These are phyloP conservation scores for Mimosa bimucronata DNA, from an alignment of 306 rosid genomes.

Conservation along the genomic window DNA sequence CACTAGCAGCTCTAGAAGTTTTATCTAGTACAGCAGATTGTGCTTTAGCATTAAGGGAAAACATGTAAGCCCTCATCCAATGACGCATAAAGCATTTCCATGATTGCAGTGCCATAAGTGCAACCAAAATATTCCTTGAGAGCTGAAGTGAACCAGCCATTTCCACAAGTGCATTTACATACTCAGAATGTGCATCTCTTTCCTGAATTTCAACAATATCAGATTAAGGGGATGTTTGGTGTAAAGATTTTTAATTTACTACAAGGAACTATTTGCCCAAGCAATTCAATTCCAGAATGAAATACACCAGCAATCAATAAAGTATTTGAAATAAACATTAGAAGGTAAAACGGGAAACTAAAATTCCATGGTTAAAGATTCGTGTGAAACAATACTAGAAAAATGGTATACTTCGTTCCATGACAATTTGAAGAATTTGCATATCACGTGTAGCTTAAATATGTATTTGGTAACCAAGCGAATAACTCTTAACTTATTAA, in stretches of 20 bases:
- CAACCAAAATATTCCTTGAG: slow-evolving; percentile 80
- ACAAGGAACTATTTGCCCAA: background rate
- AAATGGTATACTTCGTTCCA: background rate
- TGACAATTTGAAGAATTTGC: background rate
- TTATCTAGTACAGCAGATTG: slow-evolving; percentile 58
- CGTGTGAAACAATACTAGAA: background rate
- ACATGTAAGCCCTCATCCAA: slow-evolving; percentile 77
- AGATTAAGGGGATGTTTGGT: slow-evolving; percentile 14
- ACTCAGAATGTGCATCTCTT: slow-evolving; percentile 66
- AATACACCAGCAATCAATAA: background rate
- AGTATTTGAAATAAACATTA: background rate
- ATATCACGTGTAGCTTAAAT: background rate
- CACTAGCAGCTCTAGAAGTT: slow-evolving; percentile 74
- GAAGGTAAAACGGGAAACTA: background rate
- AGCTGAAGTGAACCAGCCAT: slow-evolving; percentile 84
- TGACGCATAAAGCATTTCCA: slow-evolving; percentile 85
- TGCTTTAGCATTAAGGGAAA: slow-evolving; percentile 58
- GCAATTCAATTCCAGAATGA: background rate
- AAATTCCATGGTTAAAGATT: background rate
- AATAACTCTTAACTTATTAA: slow-evolving; percentile 23
- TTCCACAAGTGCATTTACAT: slow-evolving; percentile 73
- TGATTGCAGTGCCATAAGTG: slow-evolving; percentile 82
- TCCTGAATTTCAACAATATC: slow-evolving; percentile 52
- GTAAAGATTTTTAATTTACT: background rate
- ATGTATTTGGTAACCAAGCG: slow-evolving; percentile 30